Evolutionary conservation across 192 early-diverging fungal genomes (phyloP).

Genomic region (Coemansia sp.): DNA sequence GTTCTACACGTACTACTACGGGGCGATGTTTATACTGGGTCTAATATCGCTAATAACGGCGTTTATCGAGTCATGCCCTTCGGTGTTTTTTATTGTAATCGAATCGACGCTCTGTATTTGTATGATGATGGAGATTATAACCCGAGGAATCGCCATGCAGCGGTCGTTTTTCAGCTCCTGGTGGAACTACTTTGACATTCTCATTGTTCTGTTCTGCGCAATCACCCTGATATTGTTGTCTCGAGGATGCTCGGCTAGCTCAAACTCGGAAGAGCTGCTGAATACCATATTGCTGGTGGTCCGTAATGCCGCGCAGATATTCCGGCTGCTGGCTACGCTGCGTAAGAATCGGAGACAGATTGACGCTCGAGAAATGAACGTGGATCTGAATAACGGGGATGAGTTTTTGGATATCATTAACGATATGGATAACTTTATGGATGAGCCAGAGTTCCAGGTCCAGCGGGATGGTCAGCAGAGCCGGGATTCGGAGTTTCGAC

Average conservation of each 20-base stretch:
- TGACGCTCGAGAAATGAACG: constrained; percentile 28
- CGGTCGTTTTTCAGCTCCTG: constrained; percentile 54
- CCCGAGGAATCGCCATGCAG: constrained; percentile 64
- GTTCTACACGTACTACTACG: constrained; percentile 59
- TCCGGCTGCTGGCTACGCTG: constrained; percentile 65
- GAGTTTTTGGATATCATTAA: constrained; percentile 42
- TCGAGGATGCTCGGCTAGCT: constrained; percentile 62
- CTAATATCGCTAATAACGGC: constrained; percentile 54
- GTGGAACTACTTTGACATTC: constrained; percentile 72
- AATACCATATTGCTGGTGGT: constrained; percentile 71
- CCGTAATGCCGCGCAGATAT: constrained; percentile 68
- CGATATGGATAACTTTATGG: constrained; percentile 34
- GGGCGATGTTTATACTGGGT: constrained; percentile 49
- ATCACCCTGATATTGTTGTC: constrained; percentile 67
- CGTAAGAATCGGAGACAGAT: constrained; percentile 55
- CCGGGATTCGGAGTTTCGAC: constrained; percentile 27
- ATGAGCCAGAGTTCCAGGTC: constrained; percentile 25
- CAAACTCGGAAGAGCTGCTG: constrained; percentile 65
- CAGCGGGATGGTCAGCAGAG: constrained; percentile 1
- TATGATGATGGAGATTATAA: constrained; percentile 72
- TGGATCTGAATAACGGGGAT: constrained; percentile 27
- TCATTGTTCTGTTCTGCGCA: constrained; percentile 66
- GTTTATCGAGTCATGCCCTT: constrained; percentile 53
- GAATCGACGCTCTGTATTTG: constrained; percentile 70
- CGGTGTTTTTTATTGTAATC: constrained; percentile 64